Base-by-base conservation (phyloP, 2,329 filamentous ascomycete genomes). In the Aspergillus pseudoglaucus region DNA sequence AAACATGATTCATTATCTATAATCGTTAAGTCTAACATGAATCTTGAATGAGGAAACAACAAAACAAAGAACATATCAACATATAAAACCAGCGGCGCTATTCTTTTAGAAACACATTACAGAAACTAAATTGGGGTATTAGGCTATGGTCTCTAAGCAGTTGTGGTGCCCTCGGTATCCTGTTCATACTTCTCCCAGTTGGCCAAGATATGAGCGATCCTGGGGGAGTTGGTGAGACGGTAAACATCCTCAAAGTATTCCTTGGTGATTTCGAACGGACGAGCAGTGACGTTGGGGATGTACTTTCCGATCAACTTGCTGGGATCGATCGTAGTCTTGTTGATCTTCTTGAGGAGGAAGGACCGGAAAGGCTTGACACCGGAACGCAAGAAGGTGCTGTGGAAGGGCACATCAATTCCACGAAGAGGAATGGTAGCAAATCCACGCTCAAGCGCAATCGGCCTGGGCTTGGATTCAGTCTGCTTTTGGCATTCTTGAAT, bases 211-310 rank as follows among this genome's bases (percentile, higher is more conserved):
- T 73, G 67, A 27, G 72, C 74, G 54, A 76, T 73, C 37, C 72
- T 75, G 40, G 82, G 82, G 17, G 77, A 81, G 74, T 94, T 96
- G 47, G 93, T 98, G 67, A 98, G 74, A 61, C 83, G 83, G 75
- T 97, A 97, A 44, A 98, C 94, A 65, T 97, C 93, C 79, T 98
- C 91, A 73, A 98, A 98, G 76, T 98, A 98, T 75, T 97, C 93
- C 80, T 90, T 95, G 47, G 90, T 95, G 57, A 98, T 78, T 69
- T 90, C 89, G 68, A 98, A 98, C 14, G 93, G 93, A 73, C 85
- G 85, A 49, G 93, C 93, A 47, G 93, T 98, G 58, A 98, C 94
- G 72, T 98, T 98, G 59, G 93, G 93, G 58, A 98, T 97, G 75
- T 98, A 98, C 75, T 98, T 98, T 63, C 93, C 93, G 58, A 98